Conservation (phyloP, 768 basidiomycete species). For the Krasilnikovozyma curviuscula region DNA sequence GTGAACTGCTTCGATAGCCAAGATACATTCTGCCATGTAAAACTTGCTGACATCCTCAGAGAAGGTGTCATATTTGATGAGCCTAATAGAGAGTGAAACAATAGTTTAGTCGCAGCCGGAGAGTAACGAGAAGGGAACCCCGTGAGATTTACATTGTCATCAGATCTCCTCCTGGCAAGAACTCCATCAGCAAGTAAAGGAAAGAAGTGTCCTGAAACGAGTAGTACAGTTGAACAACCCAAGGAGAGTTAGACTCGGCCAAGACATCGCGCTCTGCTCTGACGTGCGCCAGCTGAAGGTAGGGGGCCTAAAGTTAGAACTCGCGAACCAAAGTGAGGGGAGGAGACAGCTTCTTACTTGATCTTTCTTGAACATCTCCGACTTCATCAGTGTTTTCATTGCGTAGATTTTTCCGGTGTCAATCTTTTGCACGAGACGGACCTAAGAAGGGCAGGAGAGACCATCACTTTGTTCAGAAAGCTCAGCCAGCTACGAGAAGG, state of each 20-base stretch:
- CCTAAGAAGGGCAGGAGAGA: constrained; percentile 28
- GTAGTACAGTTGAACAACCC: constrained; percentile 94
- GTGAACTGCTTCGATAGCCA: constrained; percentile 95
- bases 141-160: constrained; percentile 79
- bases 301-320: not conserved
- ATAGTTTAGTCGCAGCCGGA: no score
- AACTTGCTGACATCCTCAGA: constrained; percentile 94
- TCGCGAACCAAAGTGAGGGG: not conserved
- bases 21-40: constrained; percentile 95
- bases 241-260: constrained; percentile 81
- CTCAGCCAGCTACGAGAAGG: not conserved
- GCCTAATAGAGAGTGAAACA: constrained; percentile 19
- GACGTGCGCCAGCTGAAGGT: constrained; percentile 71
- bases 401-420: constrained; percentile 98
- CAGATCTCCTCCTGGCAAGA: constrained; percentile 88
- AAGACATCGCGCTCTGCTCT: constrained; percentile 92
- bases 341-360: constrained; percentile 39
- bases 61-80: constrained; percentile 98
- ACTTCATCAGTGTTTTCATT: constrained; percentile 93
- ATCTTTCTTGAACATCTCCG: constrained; percentile 98
- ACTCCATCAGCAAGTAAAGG: constrained; percentile 97
- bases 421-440: constrained; percentile 83
- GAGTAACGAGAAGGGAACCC: no score
- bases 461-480: not conserved
- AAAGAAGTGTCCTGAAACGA: constrained; percentile 91